phyloP scores from a whole-genome alignment of 164 flowering plant species.

The Buxus sempervirens region DNA sequence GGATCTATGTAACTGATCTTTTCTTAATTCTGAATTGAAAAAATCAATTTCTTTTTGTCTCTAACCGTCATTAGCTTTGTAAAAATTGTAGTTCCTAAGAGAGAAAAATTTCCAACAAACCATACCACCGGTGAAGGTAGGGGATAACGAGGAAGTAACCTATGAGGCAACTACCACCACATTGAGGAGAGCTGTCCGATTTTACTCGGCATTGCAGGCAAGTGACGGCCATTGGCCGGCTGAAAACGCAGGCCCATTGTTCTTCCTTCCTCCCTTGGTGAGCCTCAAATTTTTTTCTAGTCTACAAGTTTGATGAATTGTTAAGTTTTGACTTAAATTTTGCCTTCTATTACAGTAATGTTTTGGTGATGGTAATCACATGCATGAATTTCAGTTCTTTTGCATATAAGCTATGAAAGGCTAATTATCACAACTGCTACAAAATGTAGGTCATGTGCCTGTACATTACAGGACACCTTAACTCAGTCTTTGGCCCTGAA shows the following conservation, averaged over 20 bases:
- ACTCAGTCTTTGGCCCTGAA: slow-evolving; percentile 34
- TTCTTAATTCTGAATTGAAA: too few species aligned
- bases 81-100: slow-evolving; percentile 36
- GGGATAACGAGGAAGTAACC: slow-evolving; percentile 45
- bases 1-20: too few species aligned
- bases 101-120: slow-evolving; percentile 53
- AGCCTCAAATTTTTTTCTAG: too few species aligned
- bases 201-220: slow-evolving; percentile 50
- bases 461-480: slow-evolving; percentile 45
- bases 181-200: slow-evolving; percentile 41
- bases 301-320: too few species aligned
- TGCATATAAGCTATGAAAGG: too few species aligned
- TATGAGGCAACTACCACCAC: slow-evolving; percentile 36
- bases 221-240: slow-evolving; percentile 67
- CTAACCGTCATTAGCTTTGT: too few species aligned
- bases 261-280: too few species aligned
- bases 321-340: too few species aligned
- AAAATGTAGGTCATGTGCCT: slow-evolving; percentile 34
- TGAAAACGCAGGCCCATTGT: slow-evolving; percentile 52
- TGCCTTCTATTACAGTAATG: too few species aligned
- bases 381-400: too few species aligned
- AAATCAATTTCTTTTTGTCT: too few species aligned
- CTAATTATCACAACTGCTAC: background rate
- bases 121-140: slow-evolving; percentile 41
- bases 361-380: too few species aligned